Percentiles rank a stretch among this genome's conserved stretches.
These are phyloP conservation scores for Pseudogymnoascus verrucosus DNA, from an alignment of 2,329 filamentous ascomycete genomes.

Conservation along the genomic window DNA sequence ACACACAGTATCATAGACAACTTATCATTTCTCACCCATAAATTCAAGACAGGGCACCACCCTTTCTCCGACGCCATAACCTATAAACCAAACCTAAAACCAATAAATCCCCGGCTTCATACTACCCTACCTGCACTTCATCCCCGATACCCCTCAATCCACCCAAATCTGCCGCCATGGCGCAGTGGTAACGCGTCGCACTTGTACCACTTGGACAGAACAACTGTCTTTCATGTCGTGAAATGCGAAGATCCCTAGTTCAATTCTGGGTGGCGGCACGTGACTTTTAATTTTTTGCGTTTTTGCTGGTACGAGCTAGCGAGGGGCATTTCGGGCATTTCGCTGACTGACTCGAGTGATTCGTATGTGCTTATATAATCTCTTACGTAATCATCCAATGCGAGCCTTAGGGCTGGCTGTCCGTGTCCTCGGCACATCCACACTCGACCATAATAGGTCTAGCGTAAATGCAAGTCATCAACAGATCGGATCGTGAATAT, in stretches of 20 bases:
- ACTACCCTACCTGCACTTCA: neutral
- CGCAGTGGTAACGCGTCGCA: conserved; percentile 10
- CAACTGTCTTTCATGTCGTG: conserved; percentile 2
- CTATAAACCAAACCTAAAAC: no score
- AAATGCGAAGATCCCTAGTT: conserved; percentile 9
- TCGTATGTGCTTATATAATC: neutral
- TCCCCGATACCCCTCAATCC: neutral
- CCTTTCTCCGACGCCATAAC: no score
- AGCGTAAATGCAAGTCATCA: neutral
- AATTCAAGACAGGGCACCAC: no score
- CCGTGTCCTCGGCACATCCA: neutral
- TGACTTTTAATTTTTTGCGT: neutral
- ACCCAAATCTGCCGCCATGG: neutral
- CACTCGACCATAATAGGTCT: neutral
- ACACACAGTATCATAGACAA: neutral
- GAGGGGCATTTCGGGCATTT: no score
- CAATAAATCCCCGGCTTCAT: neutral
- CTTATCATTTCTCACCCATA: no score
- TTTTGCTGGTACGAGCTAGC: neutral
- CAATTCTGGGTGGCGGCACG: conserved; percentile 6
- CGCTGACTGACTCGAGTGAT: neutral
- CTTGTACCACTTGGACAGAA: conserved; percentile 9
- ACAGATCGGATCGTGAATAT: neutral
- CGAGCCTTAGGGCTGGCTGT: neutral
- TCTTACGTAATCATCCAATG: neutral